Conservation (phyloP, 75 land plant genomes). For the Azolla pinnata region DNA sequence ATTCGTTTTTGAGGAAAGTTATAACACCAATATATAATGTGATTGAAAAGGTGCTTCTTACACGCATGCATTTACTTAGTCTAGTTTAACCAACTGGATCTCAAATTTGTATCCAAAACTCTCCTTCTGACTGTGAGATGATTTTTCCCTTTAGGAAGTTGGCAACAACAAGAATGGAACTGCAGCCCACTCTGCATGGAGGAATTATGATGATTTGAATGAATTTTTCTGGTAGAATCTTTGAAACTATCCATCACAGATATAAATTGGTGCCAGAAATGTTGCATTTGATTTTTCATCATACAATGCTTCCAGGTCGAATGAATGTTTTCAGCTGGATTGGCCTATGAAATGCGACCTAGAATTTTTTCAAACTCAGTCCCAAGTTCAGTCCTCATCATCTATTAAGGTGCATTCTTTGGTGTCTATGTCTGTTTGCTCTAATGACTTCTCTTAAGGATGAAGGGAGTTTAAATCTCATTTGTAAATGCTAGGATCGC, state of each 20-base stretch:
- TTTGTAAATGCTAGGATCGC: no score
- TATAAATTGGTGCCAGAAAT: background rate
- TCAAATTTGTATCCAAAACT: no score
- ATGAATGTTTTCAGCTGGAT: slow-evolving; percentile 76
- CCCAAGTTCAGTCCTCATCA: background rate
- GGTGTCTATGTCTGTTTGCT: background rate
- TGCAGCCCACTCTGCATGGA: slow-evolving; percentile 88
- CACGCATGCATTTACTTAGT: no score
- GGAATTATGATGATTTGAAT: slow-evolving; percentile 97
- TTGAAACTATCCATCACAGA: no score
- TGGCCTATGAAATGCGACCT: slow-evolving; percentile 98
- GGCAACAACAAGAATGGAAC: slow-evolving; percentile 62
- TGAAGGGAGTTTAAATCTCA: no score
- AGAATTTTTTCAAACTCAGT: slow-evolving; percentile 62
- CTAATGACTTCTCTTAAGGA: no score
- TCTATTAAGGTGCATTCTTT: background rate
- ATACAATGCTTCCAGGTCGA: slow-evolving; percentile 40
- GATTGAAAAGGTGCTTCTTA: slow-evolving; percentile 57
- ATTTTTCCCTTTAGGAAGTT: slow-evolving; percentile 89
- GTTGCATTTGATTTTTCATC: background rate
- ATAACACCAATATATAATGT: slow-evolving; percentile 78
- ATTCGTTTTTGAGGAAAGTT: slow-evolving; percentile 76
- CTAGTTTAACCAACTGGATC: no score
- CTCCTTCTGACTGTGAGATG: no score
- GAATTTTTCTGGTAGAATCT: slow-evolving; percentile 99